Conservation (phyloP, 1,139 yeast genomes). For the Blastobotrys buckinghamii region DNA sequence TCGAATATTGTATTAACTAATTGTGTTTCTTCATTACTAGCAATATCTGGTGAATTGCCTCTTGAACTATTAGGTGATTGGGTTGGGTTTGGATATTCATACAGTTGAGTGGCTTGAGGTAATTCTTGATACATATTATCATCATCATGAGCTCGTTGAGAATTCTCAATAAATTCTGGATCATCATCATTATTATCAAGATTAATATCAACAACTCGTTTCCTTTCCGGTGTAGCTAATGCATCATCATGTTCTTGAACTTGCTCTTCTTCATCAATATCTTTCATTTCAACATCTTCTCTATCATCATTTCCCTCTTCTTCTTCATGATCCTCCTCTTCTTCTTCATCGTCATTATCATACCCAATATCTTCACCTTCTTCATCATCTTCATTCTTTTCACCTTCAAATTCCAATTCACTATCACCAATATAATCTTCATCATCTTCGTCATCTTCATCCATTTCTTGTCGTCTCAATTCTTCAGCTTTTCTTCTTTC, state of each 20-base stretch:
- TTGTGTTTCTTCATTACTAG: conserved; percentile 33
- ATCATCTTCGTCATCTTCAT: conserved; percentile 33
- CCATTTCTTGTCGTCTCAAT: conserved; percentile 41
- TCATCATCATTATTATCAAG: conserved; percentile 11
- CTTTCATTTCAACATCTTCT: conserved; percentile 1
- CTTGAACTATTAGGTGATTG: conserved; percentile 21
- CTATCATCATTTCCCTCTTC: conserved; percentile 4
- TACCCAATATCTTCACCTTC: conserved; percentile 15
- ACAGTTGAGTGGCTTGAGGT: conserved; percentile 14
- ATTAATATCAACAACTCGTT: background rate
- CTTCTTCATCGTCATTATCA: conserved; percentile 14
- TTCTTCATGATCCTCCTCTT: conserved; percentile 4
- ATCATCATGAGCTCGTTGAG: conserved; percentile 16
- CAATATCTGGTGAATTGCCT: conserved; percentile 30
- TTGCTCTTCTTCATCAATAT: conserved; percentile 5
- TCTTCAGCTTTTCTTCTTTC: conserved; percentile 39
- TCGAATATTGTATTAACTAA: background rate
- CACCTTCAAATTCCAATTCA: conserved; percentile 14
- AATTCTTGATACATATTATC: conserved; percentile 3
- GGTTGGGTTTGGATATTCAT: conserved; percentile 18
- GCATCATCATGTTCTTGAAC: conserved; percentile 1
- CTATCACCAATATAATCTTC: conserved; percentile 14
- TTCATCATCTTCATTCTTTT: conserved; percentile 26
- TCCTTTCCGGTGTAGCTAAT: background rate
- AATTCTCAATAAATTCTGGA: conserved; percentile 9